A percentile compares a stretch with the other conserved stretches of the same genome.
Conservation (phyloP, 257 asterid genomes). For the Nicotiana paniculata region DNA sequence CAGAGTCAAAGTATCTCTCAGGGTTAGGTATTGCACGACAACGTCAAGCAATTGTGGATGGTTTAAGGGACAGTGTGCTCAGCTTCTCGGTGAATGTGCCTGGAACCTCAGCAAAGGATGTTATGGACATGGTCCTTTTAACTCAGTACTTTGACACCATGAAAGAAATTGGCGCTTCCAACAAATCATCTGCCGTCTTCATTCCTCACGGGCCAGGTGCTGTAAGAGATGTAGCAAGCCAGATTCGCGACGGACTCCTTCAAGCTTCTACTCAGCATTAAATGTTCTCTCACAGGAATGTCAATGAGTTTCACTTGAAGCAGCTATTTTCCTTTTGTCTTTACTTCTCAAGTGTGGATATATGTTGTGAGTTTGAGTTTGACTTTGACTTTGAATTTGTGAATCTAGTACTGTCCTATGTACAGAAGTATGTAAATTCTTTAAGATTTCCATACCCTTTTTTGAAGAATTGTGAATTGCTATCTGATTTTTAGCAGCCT, state of each 20-base stretch:
- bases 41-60: constrained; percentile 31
- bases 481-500: too few species aligned
- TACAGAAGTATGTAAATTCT: not conserved
- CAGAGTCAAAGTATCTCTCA: constrained; percentile 20
- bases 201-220: constrained; percentile 33
- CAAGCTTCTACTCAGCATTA: constrained; percentile 9
- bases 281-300: not conserved
- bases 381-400: not conserved
- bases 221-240: constrained; percentile 22
- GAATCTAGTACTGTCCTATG: not conserved
- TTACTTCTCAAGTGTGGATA: not conserved
- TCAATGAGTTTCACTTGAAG: not conserved
- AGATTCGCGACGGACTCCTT: constrained; percentile 29
- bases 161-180: constrained; percentile 28
- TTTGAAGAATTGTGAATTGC: too few species aligned
- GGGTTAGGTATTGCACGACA: constrained; percentile 29
- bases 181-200: constrained; percentile 23
- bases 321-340: not conserved
- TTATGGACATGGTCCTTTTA: constrained; percentile 27
- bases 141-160: constrained; percentile 30
- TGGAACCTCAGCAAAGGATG: constrained; percentile 30
- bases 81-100: constrained; percentile 25
- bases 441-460: too few species aligned
- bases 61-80: constrained; percentile 25
- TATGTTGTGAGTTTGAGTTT: not conserved